Base-by-base conservation (phyloP, 108 stramenopile genomes). In the Bacterosira constricta region DNA sequence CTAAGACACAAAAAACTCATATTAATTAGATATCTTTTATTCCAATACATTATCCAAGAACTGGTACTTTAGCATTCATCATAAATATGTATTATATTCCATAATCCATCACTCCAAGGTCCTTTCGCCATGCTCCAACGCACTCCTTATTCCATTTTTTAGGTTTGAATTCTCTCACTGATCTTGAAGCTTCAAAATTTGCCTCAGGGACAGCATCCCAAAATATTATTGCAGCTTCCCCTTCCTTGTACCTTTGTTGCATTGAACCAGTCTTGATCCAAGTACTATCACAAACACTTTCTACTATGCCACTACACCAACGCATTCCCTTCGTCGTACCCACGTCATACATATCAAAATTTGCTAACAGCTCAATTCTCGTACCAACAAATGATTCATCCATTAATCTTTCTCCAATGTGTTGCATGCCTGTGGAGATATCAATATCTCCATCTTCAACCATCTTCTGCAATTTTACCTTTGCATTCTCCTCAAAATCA, bases 281-380 rank as follows among this genome's bases (percentile, higher is more conserved):
- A 3, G 30, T 56, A 31, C 54, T 27, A 59, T 59, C 41, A 20
- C 20, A 59, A 21, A 59, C 25, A 11, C 21, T 27, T 21, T 41
- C 20, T 10, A 41, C 25, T 10, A 34, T 21, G 18, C 58, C 58
- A 39, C 20, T 39, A 27, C 58, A 59, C 58, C 58, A 59, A 42
- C 30, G 30, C 17, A 59, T 20, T 21, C 30, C 58, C 11, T 32
- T 23, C 20, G 25, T 27, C 18, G n/a, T 20, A 34, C 30, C 58
- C 26, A 10, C 30, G 21, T 51, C 50, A 18, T 59, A 20, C 58
- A 34, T 21, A 21, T 34, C 41, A 59, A 41, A 59, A 9, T 17
- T 10, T 20, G 41, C 58, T 29, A 59, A 7, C 25, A 34, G 10
- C 8, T 59, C 30, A 59, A 59, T 39, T 41, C 58, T n/a, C 7